Base-by-base conservation (phyloP, 73 alveolate species). In the Tetrahymena thermophila region DNA sequence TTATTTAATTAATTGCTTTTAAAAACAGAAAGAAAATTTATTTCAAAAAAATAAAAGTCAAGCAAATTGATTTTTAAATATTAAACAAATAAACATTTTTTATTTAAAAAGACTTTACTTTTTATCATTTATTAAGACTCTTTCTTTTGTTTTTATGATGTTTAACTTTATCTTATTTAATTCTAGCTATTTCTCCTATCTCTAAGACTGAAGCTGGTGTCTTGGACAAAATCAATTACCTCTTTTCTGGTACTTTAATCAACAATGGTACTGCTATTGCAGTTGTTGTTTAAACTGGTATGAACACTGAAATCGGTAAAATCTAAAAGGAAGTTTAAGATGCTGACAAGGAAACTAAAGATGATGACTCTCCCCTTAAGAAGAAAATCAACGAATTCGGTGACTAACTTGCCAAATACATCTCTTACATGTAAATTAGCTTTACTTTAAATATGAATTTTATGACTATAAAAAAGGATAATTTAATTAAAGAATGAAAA, bases 251-350 rank as follows among this genome's bases (percentile, higher is more conserved):
- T 28, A 97, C 99, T 44, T 95, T 97, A 37, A 96, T 98, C 42
- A 96, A 98, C 94, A 96, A 97, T 56, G 99, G 99, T 55, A 71
- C 97, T 10, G 99, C 98, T 34, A 85, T 97, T 2, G 99, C 99
- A 8, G 98, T 99, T 50, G 99, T 99, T 3, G 96, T 97, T 43
- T 95, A 96, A 83, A 98, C 98, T 83, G 99, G 99, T 85, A 99
- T 98, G 99, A 93, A 96, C 71, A 99, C 99, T 37, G 99, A 98
- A 95, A 98, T 99, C 56, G 99, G 99, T 44, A 97, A 97, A 96
- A 98, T 99, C 85, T 98, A 98, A 93, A 94, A 97, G n/a, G 99
- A 97, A 58, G 99, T 99, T 11, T 96, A 98, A 43, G 99, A 98
- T 57, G 99, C 99, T 23, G 98, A 94, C 28, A 97, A 94, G 94